Evolutionary conservation across 2,329 filamentous ascomycete genomes (phyloP), one percentile per base, ranked within the genome.

Genomic region (Cladosporium austrohemisphaericum): DNA sequence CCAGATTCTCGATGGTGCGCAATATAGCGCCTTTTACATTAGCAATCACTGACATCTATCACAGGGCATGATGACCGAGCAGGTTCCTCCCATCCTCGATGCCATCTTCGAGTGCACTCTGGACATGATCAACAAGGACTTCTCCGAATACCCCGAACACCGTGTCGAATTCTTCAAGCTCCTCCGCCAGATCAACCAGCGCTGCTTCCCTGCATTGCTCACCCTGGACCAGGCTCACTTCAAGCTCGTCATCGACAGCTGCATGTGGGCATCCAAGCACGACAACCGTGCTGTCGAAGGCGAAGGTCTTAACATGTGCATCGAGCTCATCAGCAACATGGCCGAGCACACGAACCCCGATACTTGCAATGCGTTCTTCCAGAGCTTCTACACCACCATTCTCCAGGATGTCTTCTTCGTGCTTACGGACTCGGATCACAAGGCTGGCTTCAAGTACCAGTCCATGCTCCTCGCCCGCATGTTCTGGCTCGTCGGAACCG

Each of bases 111-210:
- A 97, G 70, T 97, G 92, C 75, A 98, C 93, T 3, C 77, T 98
- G 50, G 90, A 95, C 63, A 98, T 98, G 93, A 98, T 98, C 74
- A 98, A 97, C 81, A 98, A 98, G 74, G 93, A 98, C 71, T 98
- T 98, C 71, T 96, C 94, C 38, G 93, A 98, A 67, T 98, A 95
- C 69, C 93, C 93, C 0, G 93, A 98, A 69, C 93, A 98, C 67
- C 86, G 94, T 51, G 93, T 98, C n/a, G 92, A 97, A 69, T 98
- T 98, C 71, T 98, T 98, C 80, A 96, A 95, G 71, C 81, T 98
- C 19, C 79, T 98, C 29, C 82, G 94, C 59, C 88, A 92, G 11
- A 97, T 98, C 73, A 98, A 98, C 70, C 75, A 97, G 40, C 89
- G 95, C 68, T 98, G 93, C 71, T 98, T 98, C 83, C 89, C 89